These are phyloP conservation scores for Wallacemonas sp. DNA, from an alignment of 208 protist species.

Conservation along the genomic window DNA sequence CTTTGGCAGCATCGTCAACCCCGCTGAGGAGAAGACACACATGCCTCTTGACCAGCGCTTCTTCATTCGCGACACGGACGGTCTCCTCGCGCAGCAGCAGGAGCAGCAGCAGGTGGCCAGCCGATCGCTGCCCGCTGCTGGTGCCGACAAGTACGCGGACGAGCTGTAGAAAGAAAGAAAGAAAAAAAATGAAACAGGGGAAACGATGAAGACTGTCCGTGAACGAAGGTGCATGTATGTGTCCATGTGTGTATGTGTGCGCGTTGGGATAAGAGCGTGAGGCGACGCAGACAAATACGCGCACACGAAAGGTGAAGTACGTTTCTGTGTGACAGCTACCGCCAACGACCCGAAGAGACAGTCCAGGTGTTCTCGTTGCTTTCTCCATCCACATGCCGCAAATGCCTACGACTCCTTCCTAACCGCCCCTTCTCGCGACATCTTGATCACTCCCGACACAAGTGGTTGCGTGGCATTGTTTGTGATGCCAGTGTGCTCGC, in stretches of 20 bases:
- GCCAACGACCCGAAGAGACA: too few species aligned
- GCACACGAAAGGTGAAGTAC: not conserved
- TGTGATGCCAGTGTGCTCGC: too few species aligned
- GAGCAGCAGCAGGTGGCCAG: slow-evolving; percentile 1
- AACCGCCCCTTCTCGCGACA: too few species aligned
- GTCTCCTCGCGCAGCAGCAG: slow-evolving; percentile 4
- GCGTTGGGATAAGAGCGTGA: too few species aligned
- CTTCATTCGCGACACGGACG: slow-evolving; percentile 16
- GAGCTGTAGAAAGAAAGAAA: slow-evolving; percentile 2
- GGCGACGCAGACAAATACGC: not conserved
- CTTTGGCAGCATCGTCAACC: slow-evolving; percentile 29
- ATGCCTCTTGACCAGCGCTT: slow-evolving; percentile 37
- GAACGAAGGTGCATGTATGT: too few species aligned
- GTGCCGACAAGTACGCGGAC: slow-evolving; percentile 3
- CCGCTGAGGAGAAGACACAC: slow-evolving; percentile 23
- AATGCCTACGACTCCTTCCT: too few species aligned
- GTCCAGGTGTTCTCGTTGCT: not conserved
- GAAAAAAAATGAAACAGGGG: not conserved
- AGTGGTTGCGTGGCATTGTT: too few species aligned
- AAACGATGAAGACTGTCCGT: too few species aligned
- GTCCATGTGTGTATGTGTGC: too few species aligned
- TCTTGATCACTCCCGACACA: too few species aligned
- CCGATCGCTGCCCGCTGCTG: not conserved
- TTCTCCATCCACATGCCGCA: too few species aligned
- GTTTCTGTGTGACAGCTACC: too few species aligned